phyloP scores from a whole-genome alignment of 2,329 filamentous ascomycete genomes.

The Clarireedia paspali region DNA sequence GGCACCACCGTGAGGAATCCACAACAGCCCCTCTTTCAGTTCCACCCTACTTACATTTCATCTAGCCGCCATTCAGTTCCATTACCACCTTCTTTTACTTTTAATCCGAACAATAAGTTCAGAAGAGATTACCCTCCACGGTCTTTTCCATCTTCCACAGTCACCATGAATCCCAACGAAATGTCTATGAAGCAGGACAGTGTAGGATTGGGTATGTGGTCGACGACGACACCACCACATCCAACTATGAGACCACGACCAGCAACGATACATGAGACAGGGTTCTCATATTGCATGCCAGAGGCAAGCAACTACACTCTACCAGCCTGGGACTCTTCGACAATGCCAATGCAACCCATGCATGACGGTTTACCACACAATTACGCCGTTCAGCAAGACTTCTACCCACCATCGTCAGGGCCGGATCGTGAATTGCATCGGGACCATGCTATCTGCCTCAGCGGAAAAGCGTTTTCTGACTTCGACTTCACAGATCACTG shows the following conservation, averaged over 20 bases:
- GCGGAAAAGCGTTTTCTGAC: conserved; percentile 7
- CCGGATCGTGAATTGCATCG: conserved; percentile 38
- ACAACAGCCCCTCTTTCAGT: conserved; percentile 18
- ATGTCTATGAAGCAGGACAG: conserved; percentile 41
- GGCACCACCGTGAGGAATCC: conserved; percentile 42
- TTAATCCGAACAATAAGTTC: conserved; percentile 41
- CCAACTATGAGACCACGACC: conserved; percentile 40
- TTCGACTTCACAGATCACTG: conserved; percentile 34
- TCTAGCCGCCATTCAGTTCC: conserved; percentile 41
- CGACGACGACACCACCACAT: conserved; percentile 43
- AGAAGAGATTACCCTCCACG: conserved; percentile 38
- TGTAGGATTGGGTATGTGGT: conserved; percentile 44
- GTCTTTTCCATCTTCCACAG: conserved; percentile 33
- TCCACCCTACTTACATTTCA: conserved; percentile 33
- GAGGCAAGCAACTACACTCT: conserved; percentile 43
- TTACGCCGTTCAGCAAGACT: conserved; percentile 51
- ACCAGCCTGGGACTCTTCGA: conserved; percentile 50
- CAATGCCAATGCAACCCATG: conserved; percentile 36
- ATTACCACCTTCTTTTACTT: conserved; percentile 40
- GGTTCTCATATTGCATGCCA: conserved; percentile 50
- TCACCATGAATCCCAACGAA: conserved; percentile 45
- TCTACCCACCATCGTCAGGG: conserved; percentile 43
- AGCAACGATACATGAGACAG: conserved; percentile 50
- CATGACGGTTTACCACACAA: conserved; percentile 43
- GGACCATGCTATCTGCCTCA: conserved; percentile 10